Base-by-base conservation (phyloP, 2,329 filamentous ascomycete genomes). In the Sporothrix inflata region DNA sequence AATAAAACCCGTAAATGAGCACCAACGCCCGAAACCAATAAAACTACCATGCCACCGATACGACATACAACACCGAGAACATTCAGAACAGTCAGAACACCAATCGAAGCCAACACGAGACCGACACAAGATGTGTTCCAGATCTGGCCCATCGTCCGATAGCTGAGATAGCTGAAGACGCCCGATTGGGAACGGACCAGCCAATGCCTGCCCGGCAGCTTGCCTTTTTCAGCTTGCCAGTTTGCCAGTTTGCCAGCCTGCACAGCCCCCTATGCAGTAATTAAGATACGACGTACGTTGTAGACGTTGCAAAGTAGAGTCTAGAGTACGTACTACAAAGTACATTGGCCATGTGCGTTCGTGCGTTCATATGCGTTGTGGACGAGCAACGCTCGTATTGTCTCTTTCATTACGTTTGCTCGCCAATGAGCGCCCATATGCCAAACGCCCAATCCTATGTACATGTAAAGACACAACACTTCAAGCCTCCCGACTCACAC, bases 181-280 rank as follows among this genome's bases (percentile, higher is more conserved):
- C 38, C 38, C 57, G 9, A 27, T 45, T 45, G 60, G 38, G 21
- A 65, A 45, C 55, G 11, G 3, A 14, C 16, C 34, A n/a, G 11
- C 9, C 57, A 16, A n/a, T 19, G 38, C n/a, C 60, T 19, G 19
- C 38, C n/a, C 65, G 45, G 65, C 65, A 53, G 65, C 65, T 67
- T 67, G 45, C 65, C 65, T 27, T 21, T 40, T 67, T 38, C 65
- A 51, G 65, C 45, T 65, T 11, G 55, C n/a, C n/a, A n/a, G n/a
- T n/a, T n/a, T n/a, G n/a, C n/a, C n/a, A n/a, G n/a, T n/a, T n/a
- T n/a, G n/a, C n/a, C n/a, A n/a, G n/a, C n/a, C n/a, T n/a, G n/a
- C n/a, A n/a, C n/a, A n/a, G n/a, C n/a, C n/a, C n/a, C n/a, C n/a
- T n/a, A n/a, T n/a, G n/a, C n/a, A n/a, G n/a, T n/a, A n/a, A n/a